Base-by-base conservation (phyloP, 495 filamentous ascomycete genomes). In the Hypoxylon lienhwacheense region DNA sequence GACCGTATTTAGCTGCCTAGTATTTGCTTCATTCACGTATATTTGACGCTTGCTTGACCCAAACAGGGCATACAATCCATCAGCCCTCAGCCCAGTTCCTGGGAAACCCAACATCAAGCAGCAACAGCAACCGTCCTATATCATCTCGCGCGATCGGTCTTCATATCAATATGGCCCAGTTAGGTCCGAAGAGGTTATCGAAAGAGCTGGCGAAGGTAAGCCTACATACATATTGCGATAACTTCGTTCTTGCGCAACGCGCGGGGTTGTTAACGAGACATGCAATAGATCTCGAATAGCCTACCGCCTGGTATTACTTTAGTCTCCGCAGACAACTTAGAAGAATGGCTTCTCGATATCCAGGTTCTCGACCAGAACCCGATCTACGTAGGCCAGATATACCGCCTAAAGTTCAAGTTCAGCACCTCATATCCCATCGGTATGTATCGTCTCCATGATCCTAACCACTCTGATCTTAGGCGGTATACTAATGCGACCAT, bases 321-420 rank as follows among this genome's bases (percentile, higher is more conserved):
- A 40, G 86, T 90, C 40, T 81, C 83, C 29, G 84, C 89, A 17
- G 86, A 93, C 20, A 84, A 90, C 65, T 80, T 97, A 24, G 80
- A 88, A 61, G 85, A 95, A 76, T 99, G 95, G 95, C 77, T 85
- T 16, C 84, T 99, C 73, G 93, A 99, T 66, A 95, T 99, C 53
- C 71, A 78, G 45, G 90, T 99, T 29, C 79, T 97, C 2, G 92
- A 97, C 68, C 75, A 84, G 50, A 99, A 99, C 63, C 92, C 93
- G 10, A 72, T 99, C 32, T 99, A 99, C 71, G 70, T 76, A 12
- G 77, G 83, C 68, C 77, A 99, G 65, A 86, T 71, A 12, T 97
- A 89, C 72, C 79, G 95, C 29, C 75, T 99, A 29, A 91, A 88
- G 63, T 96, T 97, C 68, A 83, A 78, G 14, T 99, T 99, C 65